Percentiles rank a stretch among this genome's conserved stretches.
These are phyloP conservation scores for Xylaria arbuscula DNA, from an alignment of 2,329 filamentous ascomycete species.

Conservation along the genomic window DNA sequence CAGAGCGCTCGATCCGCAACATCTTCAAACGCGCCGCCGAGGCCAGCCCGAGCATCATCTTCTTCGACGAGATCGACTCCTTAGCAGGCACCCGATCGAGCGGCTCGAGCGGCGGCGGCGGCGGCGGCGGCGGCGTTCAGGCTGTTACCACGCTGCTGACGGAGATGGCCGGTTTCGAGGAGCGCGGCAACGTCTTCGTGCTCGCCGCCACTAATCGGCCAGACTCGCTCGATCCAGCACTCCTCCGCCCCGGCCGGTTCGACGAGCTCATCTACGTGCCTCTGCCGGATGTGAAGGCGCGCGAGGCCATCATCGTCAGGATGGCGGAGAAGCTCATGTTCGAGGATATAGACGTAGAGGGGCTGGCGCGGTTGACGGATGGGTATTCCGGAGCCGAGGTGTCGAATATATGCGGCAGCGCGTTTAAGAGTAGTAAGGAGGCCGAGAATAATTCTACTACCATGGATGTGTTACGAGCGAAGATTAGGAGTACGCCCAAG, in stretches of 20 bases:
- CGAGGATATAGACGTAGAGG: constrained; percentile 72
- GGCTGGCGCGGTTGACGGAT: constrained; percentile 72
- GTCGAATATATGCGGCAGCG: constrained; percentile 61
- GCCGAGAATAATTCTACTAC: constrained; percentile 21
- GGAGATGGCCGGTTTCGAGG: constrained; percentile 95
- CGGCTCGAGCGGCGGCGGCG: constrained; percentile 51
- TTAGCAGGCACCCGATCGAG: constrained; percentile 69
- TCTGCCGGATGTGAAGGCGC: constrained; percentile 77
- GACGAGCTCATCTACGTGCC: constrained; percentile 88
- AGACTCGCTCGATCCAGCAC: constrained; percentile 83
- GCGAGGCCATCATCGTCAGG: constrained; percentile 79
- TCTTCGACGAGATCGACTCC: constrained; percentile 96
- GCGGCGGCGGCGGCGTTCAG: constrained; percentile 69
- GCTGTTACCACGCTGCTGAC: constrained; percentile 90
- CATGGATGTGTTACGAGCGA: constrained; percentile 38
- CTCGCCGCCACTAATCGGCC: constrained; percentile 93
- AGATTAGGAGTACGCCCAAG: constrained; percentile 35
- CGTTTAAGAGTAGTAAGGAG: constrained; percentile 52
- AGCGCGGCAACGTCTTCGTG: constrained; percentile 83
- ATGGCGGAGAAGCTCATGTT: constrained; percentile 72
- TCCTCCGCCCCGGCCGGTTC: constrained; percentile 87
- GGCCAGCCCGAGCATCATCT: constrained; percentile 92
- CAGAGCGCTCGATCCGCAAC: constrained; percentile 84
- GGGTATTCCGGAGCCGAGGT: constrained; percentile 91
- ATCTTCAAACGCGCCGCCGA: constrained; percentile 86